Base-by-base conservation (phyloP, 2,329 filamentous ascomycete species). In the Aspergillus flavus region DNA sequence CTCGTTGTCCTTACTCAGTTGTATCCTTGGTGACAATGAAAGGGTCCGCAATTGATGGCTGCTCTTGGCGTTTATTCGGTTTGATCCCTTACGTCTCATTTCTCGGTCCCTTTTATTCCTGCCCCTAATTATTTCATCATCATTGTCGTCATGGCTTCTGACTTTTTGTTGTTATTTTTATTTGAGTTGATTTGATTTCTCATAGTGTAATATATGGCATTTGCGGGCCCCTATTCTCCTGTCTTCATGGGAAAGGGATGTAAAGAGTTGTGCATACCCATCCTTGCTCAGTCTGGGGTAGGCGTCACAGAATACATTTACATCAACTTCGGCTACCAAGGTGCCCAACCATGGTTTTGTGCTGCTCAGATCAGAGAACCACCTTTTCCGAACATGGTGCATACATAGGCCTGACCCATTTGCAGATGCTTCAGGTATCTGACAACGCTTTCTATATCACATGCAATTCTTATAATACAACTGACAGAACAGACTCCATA, bases 401-500 rank as follows among this genome's bases (percentile, higher is more conserved):
- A 14, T 26, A 10, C 19, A 46, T 55, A 30, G 39, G 21, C 30
- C 23, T 23, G 28, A 34, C 23, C 36, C 50, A 60, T 28, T 36
- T 54, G 62, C 45, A 59, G 65, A 68, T 60, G 59, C 63, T 63
- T 58, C 57, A 14, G 61, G 65, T 56, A 63, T 39, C 64, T 64
- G 64, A 62, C 62, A 67, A 57, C 68, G 61, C 64, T 66, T 64
- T 69, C 69, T 69, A 68, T 69, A 64, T 65, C 64, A 64, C 63
- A 72, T 72, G 67, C 68, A 72, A 68, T 62, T 57, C 63, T 59
- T 70, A 67, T 67, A 66, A 66, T 68, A 71, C 68, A 70, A 66
- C 69, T 72, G 65, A 28, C 26, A 62, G 70, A 72, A 66, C 57
- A 68, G 43, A 62, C 36, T 59, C 65, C 59, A 63, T 65, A 62